Evolutionary conservation across 1,284 basidiomycete species (phyloP).

Genomic region (Mycena citricolor): DNA sequence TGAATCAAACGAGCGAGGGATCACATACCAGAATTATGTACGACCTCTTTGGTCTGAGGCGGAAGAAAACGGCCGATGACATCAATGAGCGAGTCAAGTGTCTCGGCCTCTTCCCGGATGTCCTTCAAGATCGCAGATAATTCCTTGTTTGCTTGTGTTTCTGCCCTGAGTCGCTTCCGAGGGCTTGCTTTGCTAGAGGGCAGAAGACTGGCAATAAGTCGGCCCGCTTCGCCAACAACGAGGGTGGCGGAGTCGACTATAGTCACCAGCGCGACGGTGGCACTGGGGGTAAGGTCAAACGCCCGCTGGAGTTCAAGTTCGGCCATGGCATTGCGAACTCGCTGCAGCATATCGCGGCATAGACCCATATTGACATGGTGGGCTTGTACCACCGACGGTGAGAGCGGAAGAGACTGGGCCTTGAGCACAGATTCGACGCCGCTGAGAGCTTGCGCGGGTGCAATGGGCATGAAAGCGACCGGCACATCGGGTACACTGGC

Average conservation of each 20-base stretch:
- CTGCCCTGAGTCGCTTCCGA: not conserved
- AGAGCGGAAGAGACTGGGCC: not conserved
- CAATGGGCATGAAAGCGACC: not conserved
- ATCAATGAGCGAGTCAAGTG: not conserved
- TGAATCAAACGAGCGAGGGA: not conserved
- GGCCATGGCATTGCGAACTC: not conserved
- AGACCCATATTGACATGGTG: not conserved
- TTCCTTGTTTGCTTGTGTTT: not conserved
- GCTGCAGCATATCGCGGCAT: not conserved
- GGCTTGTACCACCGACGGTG: not conserved
- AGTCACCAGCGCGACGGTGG: not conserved
- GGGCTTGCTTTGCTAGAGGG: not conserved
- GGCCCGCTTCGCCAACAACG: not conserved
- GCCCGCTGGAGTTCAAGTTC: not conserved
- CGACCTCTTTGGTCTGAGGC: slow-evolving; percentile 1
- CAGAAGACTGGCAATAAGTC: not conserved
- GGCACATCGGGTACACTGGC: not conserved
- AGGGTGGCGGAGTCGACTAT: not conserved
- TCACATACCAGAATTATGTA: slow-evolving; percentile 5
- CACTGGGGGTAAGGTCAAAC: not conserved
- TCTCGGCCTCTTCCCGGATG: not conserved
- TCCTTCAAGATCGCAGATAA: not conserved
- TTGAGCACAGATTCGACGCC: not conserved
- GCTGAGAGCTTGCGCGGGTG: not conserved
- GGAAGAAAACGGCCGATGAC: not conserved